Conservation (phyloP, 208 protist species). For the Leishmania tropica region DNA sequence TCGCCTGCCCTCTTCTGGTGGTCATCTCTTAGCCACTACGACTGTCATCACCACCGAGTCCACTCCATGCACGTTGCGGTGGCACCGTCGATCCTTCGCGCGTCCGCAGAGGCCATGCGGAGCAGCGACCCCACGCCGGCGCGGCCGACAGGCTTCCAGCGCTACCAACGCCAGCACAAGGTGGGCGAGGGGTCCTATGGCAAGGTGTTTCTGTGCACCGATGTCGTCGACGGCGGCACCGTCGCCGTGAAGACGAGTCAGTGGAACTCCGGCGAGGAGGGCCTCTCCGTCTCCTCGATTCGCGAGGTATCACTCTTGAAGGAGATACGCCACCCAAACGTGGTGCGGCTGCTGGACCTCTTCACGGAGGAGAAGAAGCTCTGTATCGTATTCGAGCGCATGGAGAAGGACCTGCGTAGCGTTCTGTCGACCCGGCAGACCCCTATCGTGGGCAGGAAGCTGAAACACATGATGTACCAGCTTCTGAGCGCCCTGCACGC, state of each 20-base stretch:
- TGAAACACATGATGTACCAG: constrained; percentile 83
- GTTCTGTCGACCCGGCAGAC: constrained; percentile 85
- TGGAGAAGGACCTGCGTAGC: constrained; percentile 96
- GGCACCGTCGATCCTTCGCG: not conserved
- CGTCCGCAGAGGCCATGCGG: not conserved
- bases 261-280: constrained; percentile 80
- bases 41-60: not conserved
- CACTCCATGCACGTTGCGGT: constrained; percentile 7
- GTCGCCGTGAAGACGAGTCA: constrained; percentile 89
- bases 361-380: constrained; percentile 93
- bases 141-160: constrained; percentile 32
- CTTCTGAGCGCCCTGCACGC: constrained; percentile 79
- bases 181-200: constrained; percentile 98
- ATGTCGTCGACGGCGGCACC: constrained; percentile 59
- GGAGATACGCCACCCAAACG: constrained; percentile 91
- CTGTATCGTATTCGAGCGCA: constrained; percentile 97
- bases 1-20: not conserved
- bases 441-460: constrained; percentile 55
- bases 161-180: constrained; percentile 93
- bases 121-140: not conserved
- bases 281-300: constrained; percentile 91
- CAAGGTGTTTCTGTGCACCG: constrained; percentile 95
- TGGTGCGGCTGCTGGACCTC: constrained; percentile 95
- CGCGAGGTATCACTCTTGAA: constrained; percentile 93
- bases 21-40: not conserved